A percentile compares a stretch with the other conserved stretches of the same genome.
Conservation (phyloP, 176 grass and related monocot genomes). For the Paspalum vaginatum region DNA sequence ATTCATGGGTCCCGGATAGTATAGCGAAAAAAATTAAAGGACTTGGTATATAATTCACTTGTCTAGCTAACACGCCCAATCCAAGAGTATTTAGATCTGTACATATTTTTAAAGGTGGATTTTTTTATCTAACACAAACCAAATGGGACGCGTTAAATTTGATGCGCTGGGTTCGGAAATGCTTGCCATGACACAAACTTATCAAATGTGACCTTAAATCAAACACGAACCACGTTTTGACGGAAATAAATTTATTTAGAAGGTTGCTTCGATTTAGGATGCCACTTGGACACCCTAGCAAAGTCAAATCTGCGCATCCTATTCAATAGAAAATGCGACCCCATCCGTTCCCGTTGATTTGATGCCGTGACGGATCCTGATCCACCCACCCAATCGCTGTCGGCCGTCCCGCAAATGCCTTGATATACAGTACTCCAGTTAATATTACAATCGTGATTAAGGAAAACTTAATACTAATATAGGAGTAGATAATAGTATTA, state of each 20-base stretch:
- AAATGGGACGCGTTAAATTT: not conserved
- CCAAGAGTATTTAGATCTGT: too few species aligned
- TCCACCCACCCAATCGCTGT: slow-evolving; percentile 27
- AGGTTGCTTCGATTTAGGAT: not conserved
- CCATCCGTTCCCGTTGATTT: slow-evolving; percentile 3
- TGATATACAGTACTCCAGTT: not conserved
- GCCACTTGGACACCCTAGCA: not conserved
- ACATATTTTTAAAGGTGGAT: too few species aligned
- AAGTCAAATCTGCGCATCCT: slow-evolving; percentile 30
- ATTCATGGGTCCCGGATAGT: too few species aligned
- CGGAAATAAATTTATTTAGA: not conserved
- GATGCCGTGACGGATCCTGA: slow-evolving; percentile 31
- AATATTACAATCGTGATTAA: not conserved
- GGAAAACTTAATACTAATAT: not conserved
- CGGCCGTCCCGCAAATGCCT: not conserved
- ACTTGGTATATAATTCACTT: too few species aligned
- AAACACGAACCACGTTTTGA: not conserved
- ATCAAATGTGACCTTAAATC: slow-evolving; percentile 3
- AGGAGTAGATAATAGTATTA: too few species aligned
- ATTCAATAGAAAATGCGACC: not conserved
- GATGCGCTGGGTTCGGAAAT: not conserved
- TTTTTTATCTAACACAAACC: too few species aligned
- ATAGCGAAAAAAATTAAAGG: too few species aligned
- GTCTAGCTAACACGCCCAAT: too few species aligned
- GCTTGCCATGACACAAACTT: not conserved